These are phyloP conservation scores for Podaxis sp. DNA, from an alignment of 768 basidiomycete genomes.

Conservation along the genomic window DNA sequence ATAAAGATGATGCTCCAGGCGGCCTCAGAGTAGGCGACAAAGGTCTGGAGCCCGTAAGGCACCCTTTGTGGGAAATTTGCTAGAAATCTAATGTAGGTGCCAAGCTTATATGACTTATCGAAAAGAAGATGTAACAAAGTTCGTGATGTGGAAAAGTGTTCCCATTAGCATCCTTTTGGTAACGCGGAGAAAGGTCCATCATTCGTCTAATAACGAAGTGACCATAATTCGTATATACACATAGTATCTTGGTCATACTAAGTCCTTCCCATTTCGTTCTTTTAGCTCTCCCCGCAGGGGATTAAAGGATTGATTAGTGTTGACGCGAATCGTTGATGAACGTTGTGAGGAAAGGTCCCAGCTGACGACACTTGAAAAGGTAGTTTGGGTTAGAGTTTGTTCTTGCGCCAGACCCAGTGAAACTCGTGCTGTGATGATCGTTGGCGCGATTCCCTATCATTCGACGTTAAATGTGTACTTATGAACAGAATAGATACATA, in stretches of 20 bases:
- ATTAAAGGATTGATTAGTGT: not conserved
- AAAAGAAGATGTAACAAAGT: too few species aligned
- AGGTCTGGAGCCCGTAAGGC: too few species aligned
- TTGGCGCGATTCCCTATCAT: constrained; percentile 7
- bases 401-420: constrained; percentile 4
- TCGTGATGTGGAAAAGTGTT: too few species aligned
- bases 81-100: too few species aligned
- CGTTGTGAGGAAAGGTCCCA: not conserved
- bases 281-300: not conserved
- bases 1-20: too few species aligned
- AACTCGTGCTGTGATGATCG: constrained; percentile 8
- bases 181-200: too few species aligned
- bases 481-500: not conserved
- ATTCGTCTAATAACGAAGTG: too few species aligned
- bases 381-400: not conserved
- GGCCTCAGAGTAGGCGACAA: too few species aligned
- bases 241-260: not conserved
- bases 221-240: too few species aligned
- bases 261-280: not conserved
- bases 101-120: too few species aligned
- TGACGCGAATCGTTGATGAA: not conserved
- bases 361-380: not conserved
- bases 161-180: too few species aligned
- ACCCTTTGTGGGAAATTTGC: too few species aligned
- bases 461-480: not conserved